A percentile compares a stretch with the other conserved stretches of the same genome.
Evolutionary conservation across 1,139 yeast genomes (phyloP).

Genomic region (Diutina rugosa): DNA sequence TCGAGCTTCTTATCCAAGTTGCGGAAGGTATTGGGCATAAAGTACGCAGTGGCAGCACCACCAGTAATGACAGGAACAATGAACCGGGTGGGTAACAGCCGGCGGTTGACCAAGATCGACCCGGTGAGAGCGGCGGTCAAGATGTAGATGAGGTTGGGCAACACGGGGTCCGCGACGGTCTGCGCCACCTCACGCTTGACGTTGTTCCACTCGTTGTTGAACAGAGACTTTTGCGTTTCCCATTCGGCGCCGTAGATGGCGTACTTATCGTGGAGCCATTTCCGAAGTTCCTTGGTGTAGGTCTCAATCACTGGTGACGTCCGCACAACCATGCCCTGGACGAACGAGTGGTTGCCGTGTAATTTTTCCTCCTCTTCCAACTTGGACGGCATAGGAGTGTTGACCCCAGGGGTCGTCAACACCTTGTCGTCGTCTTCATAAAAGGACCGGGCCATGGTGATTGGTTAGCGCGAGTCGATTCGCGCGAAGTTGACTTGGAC

Average conservation of each 20-base stretch:
- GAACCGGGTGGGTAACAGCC: slow-evolving; percentile 1
- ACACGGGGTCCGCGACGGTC: background rate
- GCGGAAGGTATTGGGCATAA: background rate
- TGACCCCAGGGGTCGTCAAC: slow-evolving; percentile 35
- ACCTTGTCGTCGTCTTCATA: slow-evolving; percentile 39
- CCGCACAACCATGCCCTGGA: slow-evolving; percentile 42
- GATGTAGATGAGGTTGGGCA: background rate
- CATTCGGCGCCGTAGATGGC: slow-evolving; percentile 27
- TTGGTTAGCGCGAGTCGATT: background rate
- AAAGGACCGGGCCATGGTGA: slow-evolving; percentile 19
- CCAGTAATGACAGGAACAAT: background rate
- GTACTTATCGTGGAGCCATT: slow-evolving; percentile 22
- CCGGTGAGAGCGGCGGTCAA: slow-evolving; percentile 1
- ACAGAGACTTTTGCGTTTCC: slow-evolving; percentile 31
- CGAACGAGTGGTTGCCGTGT: slow-evolving; percentile 27
- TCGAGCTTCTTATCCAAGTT: background rate
- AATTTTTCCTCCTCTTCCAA: slow-evolving; percentile 25
- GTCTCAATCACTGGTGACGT: slow-evolving; percentile 33
- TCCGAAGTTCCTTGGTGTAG: slow-evolving; percentile 24
- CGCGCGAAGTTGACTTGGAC: background rate
- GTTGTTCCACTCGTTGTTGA: slow-evolving; percentile 22
- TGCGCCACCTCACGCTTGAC: slow-evolving; percentile 8
- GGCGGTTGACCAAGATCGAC: background rate
- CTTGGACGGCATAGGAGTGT: slow-evolving; percentile 19
- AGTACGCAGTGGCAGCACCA: background rate